A percentile compares a stretch with the other conserved stretches of the same genome.
Evolutionary conservation across 2,329 filamentous ascomycete genomes (phyloP).

Genomic region (Geosmithia morbida): DNA sequence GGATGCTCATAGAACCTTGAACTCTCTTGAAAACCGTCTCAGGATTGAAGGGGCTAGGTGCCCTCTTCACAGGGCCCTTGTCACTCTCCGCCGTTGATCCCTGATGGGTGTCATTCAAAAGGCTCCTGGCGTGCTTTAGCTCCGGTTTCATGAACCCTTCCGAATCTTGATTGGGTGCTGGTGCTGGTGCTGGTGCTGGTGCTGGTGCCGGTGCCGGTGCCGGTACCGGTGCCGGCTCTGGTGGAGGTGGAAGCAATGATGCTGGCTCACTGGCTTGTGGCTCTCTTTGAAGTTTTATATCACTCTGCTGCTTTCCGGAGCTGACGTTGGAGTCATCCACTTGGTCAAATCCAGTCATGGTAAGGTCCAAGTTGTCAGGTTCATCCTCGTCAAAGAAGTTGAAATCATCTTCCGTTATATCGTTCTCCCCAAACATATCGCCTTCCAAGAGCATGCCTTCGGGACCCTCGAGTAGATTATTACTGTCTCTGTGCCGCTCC

Average conservation of each 20-base stretch:
- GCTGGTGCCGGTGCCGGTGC: neutral
- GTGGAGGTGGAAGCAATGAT: slow-evolving; percentile 2
- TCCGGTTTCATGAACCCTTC: slow-evolving; percentile 43
- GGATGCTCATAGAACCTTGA: slow-evolving; percentile 25
- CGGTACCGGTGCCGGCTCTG: no score
- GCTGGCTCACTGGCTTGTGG: slow-evolving; percentile 1
- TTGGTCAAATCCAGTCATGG: slow-evolving; percentile 3
- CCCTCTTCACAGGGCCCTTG: slow-evolving; percentile 26
- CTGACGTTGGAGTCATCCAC: slow-evolving; percentile 1
- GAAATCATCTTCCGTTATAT: slow-evolving; percentile 72
- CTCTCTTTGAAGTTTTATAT: neutral
- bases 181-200: slow-evolving; percentile 1
- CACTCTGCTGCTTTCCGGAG: neutral
- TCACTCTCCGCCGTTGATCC: slow-evolving; percentile 11
- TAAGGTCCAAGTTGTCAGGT: slow-evolving; percentile 1
- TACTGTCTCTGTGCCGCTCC: slow-evolving; percentile 22
- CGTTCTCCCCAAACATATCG: slow-evolving; percentile 58
- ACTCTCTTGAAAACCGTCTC: slow-evolving; percentile 45
- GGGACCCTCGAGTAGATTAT: slow-evolving; percentile 26
- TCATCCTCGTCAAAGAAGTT: slow-evolving; percentile 59
- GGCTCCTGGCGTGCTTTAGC: slow-evolving; percentile 41
- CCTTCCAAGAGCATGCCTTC: slow-evolving; percentile 50
- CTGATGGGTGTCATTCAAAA: slow-evolving; percentile 22
- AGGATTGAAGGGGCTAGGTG: slow-evolving; percentile 41
- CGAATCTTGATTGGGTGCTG: slow-evolving; percentile 8